Evolutionary conservation across 495 filamentous ascomycete genomes (phyloP), one percentile per base, ranked within the genome.

Genomic region (Xylaria intraflava): DNA sequence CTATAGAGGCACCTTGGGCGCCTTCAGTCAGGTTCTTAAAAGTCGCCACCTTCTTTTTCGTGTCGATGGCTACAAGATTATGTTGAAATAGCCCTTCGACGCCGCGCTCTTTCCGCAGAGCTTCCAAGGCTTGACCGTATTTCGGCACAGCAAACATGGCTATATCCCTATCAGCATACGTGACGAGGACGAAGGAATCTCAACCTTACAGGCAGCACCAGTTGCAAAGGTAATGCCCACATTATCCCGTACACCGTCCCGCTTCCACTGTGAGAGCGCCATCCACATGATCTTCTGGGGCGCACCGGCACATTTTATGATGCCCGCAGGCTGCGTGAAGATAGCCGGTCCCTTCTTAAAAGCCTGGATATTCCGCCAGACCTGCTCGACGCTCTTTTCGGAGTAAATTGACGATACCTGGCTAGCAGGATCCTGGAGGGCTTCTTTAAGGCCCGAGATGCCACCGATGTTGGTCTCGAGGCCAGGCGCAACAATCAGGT

Each of bases 231-330:
- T 75, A 46, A 85, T 80, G n/a, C 80, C 67, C 58, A 86, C 78
- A 5, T 78, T 64, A 50, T 81, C 71, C 64, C 85, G 83, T 2
- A 83, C 69, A 23, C 83, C 84, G 6, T 75, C 74, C 23, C 68
- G 65, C 66, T 79, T 77, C 84, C 84, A 87, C 61, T 82, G 70
- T 44, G 84, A 81, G 48, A 85, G 69, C 0, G 84, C 83, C 26
- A 87, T 77, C 84, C 84, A 87, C 82, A 86, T 80, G 63, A 79
- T 70, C 68, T 87, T 87, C 59, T 87, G 84, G 7, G 84, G 84
- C 0, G 83, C 84, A 24, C 84, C 84, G 2, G 84, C 84, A 56
- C 84, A 87, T 65, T 87, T 87, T 60, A 87, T 72, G 19, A 79
- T 67, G 38, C 84, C 84, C 1, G 78, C 71, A 6, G 84, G 84